Conservation (phyloP, 2,329 filamentous ascomycete genomes). For the Aspergillus pseudonomiae region DNA sequence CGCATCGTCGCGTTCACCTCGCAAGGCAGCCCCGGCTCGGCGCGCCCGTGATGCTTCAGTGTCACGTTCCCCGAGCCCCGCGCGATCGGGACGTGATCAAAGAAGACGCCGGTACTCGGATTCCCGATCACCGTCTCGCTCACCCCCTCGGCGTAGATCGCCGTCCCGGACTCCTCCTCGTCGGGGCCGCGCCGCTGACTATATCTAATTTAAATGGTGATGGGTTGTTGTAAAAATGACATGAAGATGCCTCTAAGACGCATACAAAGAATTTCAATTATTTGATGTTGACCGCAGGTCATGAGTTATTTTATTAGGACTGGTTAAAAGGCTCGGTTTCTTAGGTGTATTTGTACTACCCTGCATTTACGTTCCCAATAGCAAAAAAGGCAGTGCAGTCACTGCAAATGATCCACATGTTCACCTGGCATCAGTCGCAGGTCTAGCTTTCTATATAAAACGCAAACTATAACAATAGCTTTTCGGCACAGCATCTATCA, state of each 20-base stretch:
- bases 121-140: conserved; percentile 26
- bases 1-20: conserved; percentile 29
- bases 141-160: conserved; percentile 22
- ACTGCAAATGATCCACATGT: neutral
- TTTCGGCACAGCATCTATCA: neutral
- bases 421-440: neutral
- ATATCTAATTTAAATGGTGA: conserved; percentile 6
- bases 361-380: neutral
- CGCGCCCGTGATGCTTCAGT: conserved; percentile 27
- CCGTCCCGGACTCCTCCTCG: conserved; percentile 23
- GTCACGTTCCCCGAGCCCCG: conserved; percentile 30
- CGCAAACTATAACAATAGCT: neutral
- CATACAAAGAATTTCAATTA: neutral
- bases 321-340: conserved; percentile 2
- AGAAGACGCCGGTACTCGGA: conserved; percentile 21
- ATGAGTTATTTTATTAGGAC: neutral
- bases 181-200: conserved; percentile 17
- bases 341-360: conserved; percentile 11
- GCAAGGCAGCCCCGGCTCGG: conserved; percentile 23
- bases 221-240: neutral
- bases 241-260: neutral
- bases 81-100: conserved; percentile 17
- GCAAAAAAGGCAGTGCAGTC: neutral
- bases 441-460: neutral
- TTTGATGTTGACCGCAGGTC: conserved; percentile 1